These are phyloP conservation scores for Leptomonas pyrrhocoris DNA, from an alignment of 208 protist genomes.

Conservation along the genomic window DNA sequence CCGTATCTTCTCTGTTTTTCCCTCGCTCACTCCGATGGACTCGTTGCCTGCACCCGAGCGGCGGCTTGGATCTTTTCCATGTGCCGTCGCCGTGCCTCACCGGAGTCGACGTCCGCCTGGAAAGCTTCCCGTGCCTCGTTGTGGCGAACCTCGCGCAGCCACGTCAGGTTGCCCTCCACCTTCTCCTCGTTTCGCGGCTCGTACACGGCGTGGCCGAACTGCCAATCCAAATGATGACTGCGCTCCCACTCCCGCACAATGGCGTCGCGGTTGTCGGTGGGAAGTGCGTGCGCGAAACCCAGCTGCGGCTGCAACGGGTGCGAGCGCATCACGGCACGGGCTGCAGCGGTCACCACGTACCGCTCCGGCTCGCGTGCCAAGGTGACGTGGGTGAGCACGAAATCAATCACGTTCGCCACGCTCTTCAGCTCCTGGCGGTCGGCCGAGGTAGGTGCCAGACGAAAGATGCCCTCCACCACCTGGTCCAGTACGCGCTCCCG, in stretches of 20 bases:
- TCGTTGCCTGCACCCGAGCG: conserved; percentile 13
- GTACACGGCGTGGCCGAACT: conserved; percentile 93
- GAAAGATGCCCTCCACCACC: conserved; percentile 89
- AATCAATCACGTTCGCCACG: conserved; percentile 85
- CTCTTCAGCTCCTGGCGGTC: conserved; percentile 84
- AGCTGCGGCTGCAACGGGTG: conserved; percentile 85
- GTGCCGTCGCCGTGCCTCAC: conserved; percentile 70
- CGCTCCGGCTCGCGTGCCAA: conserved; percentile 46
- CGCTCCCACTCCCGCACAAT: conserved; percentile 89
- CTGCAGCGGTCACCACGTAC: conserved; percentile 57
- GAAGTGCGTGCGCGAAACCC: conserved; percentile 85
- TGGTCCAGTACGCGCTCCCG: conserved; percentile 85
- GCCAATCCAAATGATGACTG: conserved; percentile 89
- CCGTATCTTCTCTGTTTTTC: background rate
- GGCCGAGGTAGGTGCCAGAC: conserved; percentile 71
- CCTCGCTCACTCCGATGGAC: background rate
- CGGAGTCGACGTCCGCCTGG: conserved; percentile 51
- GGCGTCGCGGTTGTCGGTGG: conserved; percentile 74
- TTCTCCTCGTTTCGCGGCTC: conserved; percentile 68
- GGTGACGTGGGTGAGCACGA: conserved; percentile 83
- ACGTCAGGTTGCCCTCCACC: conserved; percentile 83
- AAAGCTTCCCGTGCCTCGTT: conserved; percentile 65
- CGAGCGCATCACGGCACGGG: conserved; percentile 59
- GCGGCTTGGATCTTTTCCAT: conserved; percentile 69
- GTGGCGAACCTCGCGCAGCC: conserved; percentile 81